Evolutionary conservation across 2,329 filamentous ascomycete genomes (phyloP).

Genomic region (Ampelomyces quisqualis): DNA sequence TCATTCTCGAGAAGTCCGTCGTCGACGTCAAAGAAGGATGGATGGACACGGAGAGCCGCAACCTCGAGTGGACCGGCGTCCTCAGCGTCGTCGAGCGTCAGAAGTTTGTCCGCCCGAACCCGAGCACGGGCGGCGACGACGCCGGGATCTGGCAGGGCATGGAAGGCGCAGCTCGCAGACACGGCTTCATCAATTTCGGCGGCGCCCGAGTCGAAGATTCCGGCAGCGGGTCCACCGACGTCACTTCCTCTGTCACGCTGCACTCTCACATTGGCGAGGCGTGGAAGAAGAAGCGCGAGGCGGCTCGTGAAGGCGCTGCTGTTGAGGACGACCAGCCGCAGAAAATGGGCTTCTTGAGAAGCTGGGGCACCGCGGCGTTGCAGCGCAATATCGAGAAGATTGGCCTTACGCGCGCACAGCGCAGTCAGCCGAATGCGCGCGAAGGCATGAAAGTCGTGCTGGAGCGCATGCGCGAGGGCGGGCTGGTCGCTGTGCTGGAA

Average conservation of each 20-base stretch:
- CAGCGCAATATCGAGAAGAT: slow-evolving; percentile 78
- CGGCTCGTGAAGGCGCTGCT: slow-evolving; percentile 40
- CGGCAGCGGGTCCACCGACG: slow-evolving; percentile 60
- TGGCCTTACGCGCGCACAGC: slow-evolving; percentile 73
- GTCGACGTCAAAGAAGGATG: slow-evolving; percentile 78
- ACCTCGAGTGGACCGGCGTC: slow-evolving; percentile 80
- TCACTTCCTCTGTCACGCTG: slow-evolving; percentile 73
- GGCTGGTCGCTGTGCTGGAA: slow-evolving; percentile 68
- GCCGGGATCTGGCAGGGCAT: slow-evolving; percentile 34
- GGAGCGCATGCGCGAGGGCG: slow-evolving; percentile 66
- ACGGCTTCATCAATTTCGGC: slow-evolving; percentile 37
- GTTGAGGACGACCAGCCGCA: slow-evolving; percentile 50
- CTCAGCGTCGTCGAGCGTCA: slow-evolving; percentile 77
- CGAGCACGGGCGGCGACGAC: slow-evolving; percentile 15
- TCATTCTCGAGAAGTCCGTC: slow-evolving; percentile 76
- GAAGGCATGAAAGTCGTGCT: slow-evolving; percentile 83
- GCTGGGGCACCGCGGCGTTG: slow-evolving; percentile 69
- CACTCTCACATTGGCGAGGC: slow-evolving; percentile 71
- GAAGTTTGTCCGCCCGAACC: slow-evolving; percentile 58
- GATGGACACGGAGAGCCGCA: slow-evolving; percentile 80
- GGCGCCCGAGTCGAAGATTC: slow-evolving; percentile 34
- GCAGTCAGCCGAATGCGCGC: slow-evolving; percentile 75
- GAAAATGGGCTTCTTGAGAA: slow-evolving; percentile 58
- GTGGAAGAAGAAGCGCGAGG: slow-evolving; percentile 52
- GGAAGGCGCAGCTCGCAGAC: slow-evolving; percentile 33